Percentiles rank a stretch among this genome's conserved stretches.
These are phyloP conservation scores for Zhuliangozyma parablackwelliae DNA, from an alignment of 1,139 yeast genomes.

Conservation along the genomic window DNA sequence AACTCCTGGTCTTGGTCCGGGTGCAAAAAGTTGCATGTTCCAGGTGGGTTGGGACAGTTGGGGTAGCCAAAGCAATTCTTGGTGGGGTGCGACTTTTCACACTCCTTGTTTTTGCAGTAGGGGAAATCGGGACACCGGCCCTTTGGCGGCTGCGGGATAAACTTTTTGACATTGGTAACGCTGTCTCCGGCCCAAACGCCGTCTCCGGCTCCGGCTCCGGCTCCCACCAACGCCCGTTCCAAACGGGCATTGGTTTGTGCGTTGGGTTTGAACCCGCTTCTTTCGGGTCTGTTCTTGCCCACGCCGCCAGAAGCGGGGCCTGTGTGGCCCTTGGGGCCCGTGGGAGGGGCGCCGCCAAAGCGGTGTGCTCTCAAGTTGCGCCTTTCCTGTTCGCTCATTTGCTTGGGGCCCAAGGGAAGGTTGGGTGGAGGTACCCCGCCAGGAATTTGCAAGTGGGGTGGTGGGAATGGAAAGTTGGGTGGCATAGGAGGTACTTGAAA, in stretches of 20 bases:
- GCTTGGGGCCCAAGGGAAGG: constrained; percentile 9
- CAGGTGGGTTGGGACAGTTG: constrained; percentile 72
- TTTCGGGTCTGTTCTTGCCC: constrained; percentile 1
- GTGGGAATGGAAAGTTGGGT: neutral
- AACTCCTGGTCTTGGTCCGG: constrained; percentile 78
- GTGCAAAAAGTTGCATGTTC: constrained; percentile 78
- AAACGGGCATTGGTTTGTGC: constrained; percentile 36
- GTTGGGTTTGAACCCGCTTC: constrained; percentile 22
- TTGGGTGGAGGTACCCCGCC: too few relatives aligned
- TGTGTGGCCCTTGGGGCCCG: too few relatives aligned
- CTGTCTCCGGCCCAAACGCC: constrained; percentile 7
- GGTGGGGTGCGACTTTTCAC: constrained; percentile 77
- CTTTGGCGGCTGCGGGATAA: constrained; percentile 40
- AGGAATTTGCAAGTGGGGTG: too few relatives aligned
- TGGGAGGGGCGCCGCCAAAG: constrained; percentile 7
- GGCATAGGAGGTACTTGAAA: constrained; percentile 14
- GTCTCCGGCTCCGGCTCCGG: too few relatives aligned
- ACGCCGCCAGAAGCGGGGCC: constrained; percentile 4
- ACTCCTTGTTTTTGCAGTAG: constrained; percentile 62
- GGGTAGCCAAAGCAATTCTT: constrained; percentile 73
- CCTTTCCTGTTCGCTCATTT: constrained; percentile 9
- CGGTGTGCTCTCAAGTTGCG: constrained; percentile 11
- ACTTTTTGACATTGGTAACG: constrained; percentile 19
- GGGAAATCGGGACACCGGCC: constrained; percentile 81
- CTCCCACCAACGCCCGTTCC: constrained; percentile 33